Evolutionary conservation across 805 yeast genomes (phyloP).

Genomic region (Myxozyma geophila): DNA sequence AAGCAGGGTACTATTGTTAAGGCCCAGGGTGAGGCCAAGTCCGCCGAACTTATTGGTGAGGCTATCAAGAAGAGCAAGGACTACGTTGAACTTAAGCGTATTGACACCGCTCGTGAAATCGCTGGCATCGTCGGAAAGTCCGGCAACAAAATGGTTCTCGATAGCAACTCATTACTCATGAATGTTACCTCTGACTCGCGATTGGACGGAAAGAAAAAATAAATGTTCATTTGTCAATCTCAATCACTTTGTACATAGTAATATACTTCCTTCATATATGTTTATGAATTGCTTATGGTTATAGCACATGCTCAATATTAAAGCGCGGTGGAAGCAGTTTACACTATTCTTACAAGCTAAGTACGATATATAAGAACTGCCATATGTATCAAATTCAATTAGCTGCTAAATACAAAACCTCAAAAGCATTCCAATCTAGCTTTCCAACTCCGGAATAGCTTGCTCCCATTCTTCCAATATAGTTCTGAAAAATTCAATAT

Average conservation of each 20-base stretch:
- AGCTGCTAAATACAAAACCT: neutral
- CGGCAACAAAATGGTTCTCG: slow-evolving; percentile 89
- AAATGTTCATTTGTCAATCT: neutral
- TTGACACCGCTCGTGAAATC: slow-evolving; percentile 96
- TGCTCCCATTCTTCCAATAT: slow-evolving; percentile 31
- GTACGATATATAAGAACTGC: neutral
- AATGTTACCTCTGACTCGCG: slow-evolving; percentile 86
- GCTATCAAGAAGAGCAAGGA: slow-evolving; percentile 96
- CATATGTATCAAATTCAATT: neutral
- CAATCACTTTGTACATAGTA: slow-evolving; percentile 3
- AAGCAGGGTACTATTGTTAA: slow-evolving; percentile 95
- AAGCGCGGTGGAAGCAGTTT: no score
- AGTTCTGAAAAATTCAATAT: slow-evolving; percentile 71
- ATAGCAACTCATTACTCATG: slow-evolving; percentile 87
- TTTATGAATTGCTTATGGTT: neutral
- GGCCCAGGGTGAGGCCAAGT: slow-evolving; percentile 98
- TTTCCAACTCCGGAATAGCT: slow-evolving; percentile 31
- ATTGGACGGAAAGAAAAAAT: slow-evolving; percentile 34
- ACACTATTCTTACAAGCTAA: no score
- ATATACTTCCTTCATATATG: neutral
- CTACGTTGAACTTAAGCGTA: slow-evolving; percentile 93
- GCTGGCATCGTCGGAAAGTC: slow-evolving; percentile 82
- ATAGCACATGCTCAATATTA: neutral
- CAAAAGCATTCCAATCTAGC: neutral
- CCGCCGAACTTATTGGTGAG: slow-evolving; percentile 98